phyloP scores from a whole-genome alignment of 805 yeast genomes.

The Torulaspora delbrueckii region DNA sequence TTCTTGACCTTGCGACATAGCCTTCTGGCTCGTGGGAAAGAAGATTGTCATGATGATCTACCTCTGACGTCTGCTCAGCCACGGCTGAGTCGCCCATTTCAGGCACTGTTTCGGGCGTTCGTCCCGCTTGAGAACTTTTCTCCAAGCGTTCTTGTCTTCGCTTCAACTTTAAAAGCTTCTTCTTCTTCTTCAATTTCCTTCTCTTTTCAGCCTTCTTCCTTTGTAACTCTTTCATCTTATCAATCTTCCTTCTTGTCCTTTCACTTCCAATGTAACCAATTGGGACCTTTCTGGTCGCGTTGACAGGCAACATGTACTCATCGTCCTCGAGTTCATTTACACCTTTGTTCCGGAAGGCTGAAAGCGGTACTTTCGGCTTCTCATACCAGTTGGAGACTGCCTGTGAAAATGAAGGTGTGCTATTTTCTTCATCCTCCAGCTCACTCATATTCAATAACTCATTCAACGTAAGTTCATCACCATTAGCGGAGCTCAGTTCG shows the following conservation, averaged over 20 bases:
- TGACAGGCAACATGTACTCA: slow-evolving; percentile 30
- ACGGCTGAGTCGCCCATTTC: slow-evolving; percentile 2
- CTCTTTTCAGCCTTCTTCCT: slow-evolving; percentile 34
- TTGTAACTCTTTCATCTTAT: slow-evolving; percentile 34
- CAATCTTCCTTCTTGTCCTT: slow-evolving; percentile 34
- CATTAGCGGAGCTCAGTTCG: slow-evolving; percentile 22
- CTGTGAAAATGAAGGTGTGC: slow-evolving; percentile 35
- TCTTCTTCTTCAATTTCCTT: slow-evolving; percentile 33
- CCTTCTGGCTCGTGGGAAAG: slow-evolving; percentile 2
- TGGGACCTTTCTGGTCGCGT: slow-evolving; percentile 32
- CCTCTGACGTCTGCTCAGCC: slow-evolving; percentile 2
- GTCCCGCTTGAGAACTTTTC: slow-evolving; percentile 15
- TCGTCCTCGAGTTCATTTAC: slow-evolving; percentile 35
- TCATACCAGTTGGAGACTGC: slow-evolving; percentile 37
- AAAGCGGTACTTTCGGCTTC: slow-evolving; percentile 63
- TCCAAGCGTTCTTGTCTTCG: slow-evolving; percentile 32
- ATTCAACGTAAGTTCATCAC: slow-evolving; percentile 52
- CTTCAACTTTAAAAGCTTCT: slow-evolving; percentile 29
- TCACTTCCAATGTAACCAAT: slow-evolving; percentile 36
- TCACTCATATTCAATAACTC: slow-evolving; percentile 87
- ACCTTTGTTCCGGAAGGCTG: slow-evolving; percentile 86
- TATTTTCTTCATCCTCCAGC: slow-evolving; percentile 58
- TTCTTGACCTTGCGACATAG: slow-evolving; percentile 12
- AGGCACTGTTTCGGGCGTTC: slow-evolving; percentile 1
- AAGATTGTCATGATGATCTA: slow-evolving; percentile 1